Evolutionary conservation across 345 rosid species (phyloP).

Genomic region (Iberis pinnata): DNA sequence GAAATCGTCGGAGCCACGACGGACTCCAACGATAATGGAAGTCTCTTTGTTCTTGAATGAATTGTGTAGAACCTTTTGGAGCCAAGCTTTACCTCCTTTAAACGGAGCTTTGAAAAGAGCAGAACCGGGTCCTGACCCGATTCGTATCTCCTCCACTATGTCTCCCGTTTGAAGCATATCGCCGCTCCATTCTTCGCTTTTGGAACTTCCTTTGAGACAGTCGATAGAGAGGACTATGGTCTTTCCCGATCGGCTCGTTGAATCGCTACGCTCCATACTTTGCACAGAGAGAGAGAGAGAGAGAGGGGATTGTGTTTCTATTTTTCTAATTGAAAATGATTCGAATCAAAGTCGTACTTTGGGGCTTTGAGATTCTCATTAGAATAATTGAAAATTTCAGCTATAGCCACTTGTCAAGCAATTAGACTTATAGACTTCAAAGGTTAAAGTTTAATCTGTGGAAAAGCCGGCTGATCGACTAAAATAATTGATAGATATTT

Average conservation of each 20-base stretch:
- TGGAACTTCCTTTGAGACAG: conserved; percentile 79
- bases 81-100: conserved; percentile 72
- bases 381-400: too few species aligned
- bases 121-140: conserved; percentile 55
- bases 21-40: conserved; percentile 57
- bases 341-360: too few species aligned
- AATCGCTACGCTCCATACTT: too few species aligned
- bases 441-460: too few species aligned
- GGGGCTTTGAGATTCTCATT: too few species aligned
- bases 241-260: conserved; percentile 34
- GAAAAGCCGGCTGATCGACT: too few species aligned
- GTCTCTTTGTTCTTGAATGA: conserved; percentile 74
- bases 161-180: conserved; percentile 98
- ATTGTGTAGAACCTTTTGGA: conserved; percentile 65
- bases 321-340: too few species aligned
- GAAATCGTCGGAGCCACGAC: conserved; percentile 62
- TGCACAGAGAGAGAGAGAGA: too few species aligned
- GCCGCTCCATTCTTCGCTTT: conserved; percentile 91
- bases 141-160: conserved; percentile 77
- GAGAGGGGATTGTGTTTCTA: too few species aligned
- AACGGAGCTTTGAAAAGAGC: conserved; percentile 54
- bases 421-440: too few species aligned
- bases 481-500: too few species aligned
- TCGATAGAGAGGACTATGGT: conserved; percentile 63
- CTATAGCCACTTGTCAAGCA: too few species aligned